A percentile compares a stretch with the other conserved stretches of the same genome.
phyloP scores from a whole-genome alignment of 2,329 filamentous ascomycete species.

The Curvularia spicifera region DNA sequence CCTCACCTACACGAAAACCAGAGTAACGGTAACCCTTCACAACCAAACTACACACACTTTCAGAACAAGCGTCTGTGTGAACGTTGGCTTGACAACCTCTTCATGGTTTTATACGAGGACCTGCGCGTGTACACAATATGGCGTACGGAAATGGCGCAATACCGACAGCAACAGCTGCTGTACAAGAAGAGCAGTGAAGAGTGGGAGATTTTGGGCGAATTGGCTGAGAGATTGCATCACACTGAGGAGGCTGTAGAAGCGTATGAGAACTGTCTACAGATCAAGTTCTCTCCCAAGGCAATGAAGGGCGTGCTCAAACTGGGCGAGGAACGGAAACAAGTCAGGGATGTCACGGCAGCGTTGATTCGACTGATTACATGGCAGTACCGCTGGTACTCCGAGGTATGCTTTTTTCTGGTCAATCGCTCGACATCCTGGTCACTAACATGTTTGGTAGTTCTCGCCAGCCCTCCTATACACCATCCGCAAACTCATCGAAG shows the following conservation, averaged over 20 bases:
- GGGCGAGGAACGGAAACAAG: slow-evolving; percentile 79
- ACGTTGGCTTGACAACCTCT: slow-evolving; percentile 96
- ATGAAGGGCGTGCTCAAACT: slow-evolving; percentile 82
- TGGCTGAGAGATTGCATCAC: slow-evolving; percentile 92
- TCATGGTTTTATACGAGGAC: slow-evolving; percentile 99
- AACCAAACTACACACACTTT: slow-evolving; percentile 85
- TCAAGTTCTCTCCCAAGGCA: slow-evolving; percentile 92
- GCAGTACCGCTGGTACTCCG: slow-evolving; percentile 99
- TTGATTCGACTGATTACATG: slow-evolving; percentile 92
- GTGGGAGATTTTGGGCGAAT: slow-evolving; percentile 95
- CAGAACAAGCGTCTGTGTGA: slow-evolving; percentile 98
- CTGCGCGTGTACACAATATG: slow-evolving; percentile 98
- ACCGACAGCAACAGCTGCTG: slow-evolving; percentile 87
- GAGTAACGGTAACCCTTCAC: slow-evolving; percentile 57
- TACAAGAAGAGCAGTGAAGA: slow-evolving; percentile 98
- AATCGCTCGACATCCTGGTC: background rate
- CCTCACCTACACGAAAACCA: slow-evolving; percentile 28
- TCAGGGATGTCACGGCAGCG: slow-evolving; percentile 79
- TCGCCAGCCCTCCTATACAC: slow-evolving; percentile 87
- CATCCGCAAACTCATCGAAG: slow-evolving; percentile 91
- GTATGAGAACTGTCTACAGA: slow-evolving; percentile 83
- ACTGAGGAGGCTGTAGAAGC: slow-evolving; percentile 90
- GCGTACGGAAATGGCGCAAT: slow-evolving; percentile 97
- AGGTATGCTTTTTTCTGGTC: slow-evolving; percentile 59
- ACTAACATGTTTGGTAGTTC: slow-evolving; percentile 62